Percentiles rank a stretch among this genome's conserved stretches.
Evolutionary conservation across 768 basidiomycete species (phyloP).

Genomic region (Boletus tomentosulus): DNA sequence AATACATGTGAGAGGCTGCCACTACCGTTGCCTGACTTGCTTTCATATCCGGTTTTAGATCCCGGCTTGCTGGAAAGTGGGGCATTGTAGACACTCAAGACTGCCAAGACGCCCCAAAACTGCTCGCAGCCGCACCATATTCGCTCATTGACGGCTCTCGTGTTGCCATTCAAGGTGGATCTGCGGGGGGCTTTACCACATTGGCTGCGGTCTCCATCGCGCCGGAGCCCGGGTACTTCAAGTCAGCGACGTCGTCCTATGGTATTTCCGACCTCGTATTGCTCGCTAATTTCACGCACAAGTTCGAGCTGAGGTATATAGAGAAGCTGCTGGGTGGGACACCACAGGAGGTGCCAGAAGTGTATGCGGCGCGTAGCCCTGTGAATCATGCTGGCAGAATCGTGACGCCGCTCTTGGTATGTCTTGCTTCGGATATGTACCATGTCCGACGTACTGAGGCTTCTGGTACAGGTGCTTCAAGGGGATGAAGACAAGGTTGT

Average conservation of each 20-base stretch:
- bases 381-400: constrained; percentile 61
- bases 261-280: constrained; percentile 62
- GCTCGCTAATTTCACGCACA: constrained; percentile 65
- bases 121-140: constrained; percentile 43
- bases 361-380: constrained; percentile 60
- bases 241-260: constrained; percentile 61
- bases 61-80: constrained; percentile 62
- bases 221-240: constrained; percentile 42
- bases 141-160: constrained; percentile 61
- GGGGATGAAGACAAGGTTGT: constrained; percentile 62
- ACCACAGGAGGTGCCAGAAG: constrained; percentile 46
- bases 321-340: constrained; percentile 63
- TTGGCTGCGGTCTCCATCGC: constrained; percentile 46
- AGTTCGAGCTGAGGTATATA: constrained; percentile 60
- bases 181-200: constrained; percentile 70
- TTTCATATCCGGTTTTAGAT: constrained; percentile 21
- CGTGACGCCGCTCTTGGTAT: constrained; percentile 56
- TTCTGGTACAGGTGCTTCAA: constrained; percentile 55
- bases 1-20: constrained; percentile 44
- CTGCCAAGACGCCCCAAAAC: constrained; percentile 48
- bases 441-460: neutral
- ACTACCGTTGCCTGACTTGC: neutral
- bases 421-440: neutral
- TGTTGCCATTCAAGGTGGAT: constrained; percentile 65
- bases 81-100: constrained; percentile 72